phyloP scores from a whole-genome alignment of 306 rosid genomes.

The Rubus parviflorus region DNA sequence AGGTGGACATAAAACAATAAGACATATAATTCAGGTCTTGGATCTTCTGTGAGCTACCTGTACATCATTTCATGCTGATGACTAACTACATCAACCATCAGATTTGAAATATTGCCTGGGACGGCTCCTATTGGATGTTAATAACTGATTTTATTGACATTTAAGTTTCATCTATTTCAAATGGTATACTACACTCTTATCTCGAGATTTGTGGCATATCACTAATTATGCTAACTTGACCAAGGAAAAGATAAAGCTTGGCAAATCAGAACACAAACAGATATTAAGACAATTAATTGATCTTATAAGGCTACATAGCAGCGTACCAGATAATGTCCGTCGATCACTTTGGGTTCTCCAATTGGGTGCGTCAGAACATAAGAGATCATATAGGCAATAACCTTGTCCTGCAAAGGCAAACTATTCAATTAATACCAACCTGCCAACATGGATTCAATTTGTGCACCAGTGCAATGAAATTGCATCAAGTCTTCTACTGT shows the following conservation, averaged over 20 bases:
- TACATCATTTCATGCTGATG: not conserved
- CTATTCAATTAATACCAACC: conserved; percentile 16
- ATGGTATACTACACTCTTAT: not conserved
- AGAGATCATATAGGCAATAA: conserved; percentile 75
- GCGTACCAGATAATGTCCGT: conserved; percentile 44
- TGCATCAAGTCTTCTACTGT: not conserved
- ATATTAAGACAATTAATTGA: not conserved
- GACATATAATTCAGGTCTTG: not conserved
- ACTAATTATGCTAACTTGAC: not conserved
- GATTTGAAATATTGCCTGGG: not conserved
- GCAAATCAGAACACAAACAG: not conserved
- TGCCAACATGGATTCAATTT: not conserved
- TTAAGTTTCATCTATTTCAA: not conserved
- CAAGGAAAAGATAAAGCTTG: not conserved
- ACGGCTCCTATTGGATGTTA: not conserved
- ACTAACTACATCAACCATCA: not conserved
- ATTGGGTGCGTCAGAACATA: conserved; percentile 57
- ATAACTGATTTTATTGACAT: too few relatives aligned
- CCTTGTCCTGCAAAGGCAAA: conserved; percentile 45
- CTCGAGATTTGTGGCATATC: not conserved
- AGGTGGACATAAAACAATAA: conserved; percentile 11
- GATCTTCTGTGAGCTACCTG: not conserved
- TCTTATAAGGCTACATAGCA: not conserved
- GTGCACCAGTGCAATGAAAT: not conserved
- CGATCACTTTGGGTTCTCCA: conserved; percentile 42